Evolutionary conservation across 2,329 filamentous ascomycete genomes (phyloP).

Genomic region (Endocalyx cinctus): DNA sequence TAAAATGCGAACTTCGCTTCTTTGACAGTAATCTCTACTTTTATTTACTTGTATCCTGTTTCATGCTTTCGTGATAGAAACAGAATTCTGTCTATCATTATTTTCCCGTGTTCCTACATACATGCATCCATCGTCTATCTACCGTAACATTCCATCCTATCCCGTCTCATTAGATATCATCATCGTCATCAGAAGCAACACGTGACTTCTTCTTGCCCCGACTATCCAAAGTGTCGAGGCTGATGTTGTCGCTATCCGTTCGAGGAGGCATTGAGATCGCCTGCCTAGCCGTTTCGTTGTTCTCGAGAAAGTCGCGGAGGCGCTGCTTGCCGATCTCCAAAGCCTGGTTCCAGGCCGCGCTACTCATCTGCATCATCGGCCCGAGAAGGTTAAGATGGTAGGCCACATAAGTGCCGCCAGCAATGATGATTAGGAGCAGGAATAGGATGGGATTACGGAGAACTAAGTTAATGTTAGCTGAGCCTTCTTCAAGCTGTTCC

Average conservation of each 20-base stretch:
- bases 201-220: slow-evolving; percentile 47
- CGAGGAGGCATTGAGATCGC: slow-evolving; percentile 70
- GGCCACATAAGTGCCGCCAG: slow-evolving; percentile 77
- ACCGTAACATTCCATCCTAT: slow-evolving; percentile 15
- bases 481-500: slow-evolving; percentile 1
- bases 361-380: slow-evolving; percentile 91
- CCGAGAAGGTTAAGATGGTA: slow-evolving; percentile 94
- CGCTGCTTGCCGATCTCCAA: slow-evolving; percentile 88
- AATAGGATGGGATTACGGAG: slow-evolving; percentile 92
- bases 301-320: slow-evolving; percentile 83
- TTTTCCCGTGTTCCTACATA: slow-evolving; percentile 7
- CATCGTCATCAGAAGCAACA: slow-evolving; percentile 49
- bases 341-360: slow-evolving; percentile 81
- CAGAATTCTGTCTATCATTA: too few relatives aligned
- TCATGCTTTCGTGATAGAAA: too few relatives aligned
- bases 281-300: slow-evolving; percentile 77
- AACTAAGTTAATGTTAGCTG: slow-evolving; percentile 50
- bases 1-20: too few relatives aligned
- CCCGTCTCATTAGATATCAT: slow-evolving; percentile 46
- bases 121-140: slow-evolving; percentile 16
- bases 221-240: slow-evolving; percentile 57
- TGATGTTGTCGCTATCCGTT: slow-evolving; percentile 45
- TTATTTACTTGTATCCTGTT: too few relatives aligned
- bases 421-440: slow-evolving; percentile 75
- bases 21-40: too few relatives aligned